Evolutionary conservation across 2,329 filamentous ascomycete species (phyloP), one percentile per base, ranked within the genome.

Genomic region (Chrysoporthe deuterocubensis): DNA sequence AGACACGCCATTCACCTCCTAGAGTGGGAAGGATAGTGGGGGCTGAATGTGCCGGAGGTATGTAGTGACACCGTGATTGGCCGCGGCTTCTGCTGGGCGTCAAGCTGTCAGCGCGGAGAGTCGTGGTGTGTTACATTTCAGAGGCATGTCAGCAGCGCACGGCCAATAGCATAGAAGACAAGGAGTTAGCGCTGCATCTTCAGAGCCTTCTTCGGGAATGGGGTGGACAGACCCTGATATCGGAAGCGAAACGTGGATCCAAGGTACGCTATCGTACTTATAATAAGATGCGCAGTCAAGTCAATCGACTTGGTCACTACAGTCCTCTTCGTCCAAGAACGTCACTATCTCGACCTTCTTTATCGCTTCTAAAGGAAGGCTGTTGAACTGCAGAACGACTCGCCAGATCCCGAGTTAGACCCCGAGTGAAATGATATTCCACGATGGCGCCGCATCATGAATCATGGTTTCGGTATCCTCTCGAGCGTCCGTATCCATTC

Each of bases 401-500:
- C 7, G 11, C 3, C 21, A 26, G 7, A 4, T n/a, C 7, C 21
- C 50, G 11, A 9, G 26, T 8, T 50, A 26, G 7, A 4, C 2
- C 14, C 21, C 50, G 4, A 9, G 26, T 26, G 26, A 18, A 57
- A 13, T 57, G 32, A 57, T 1, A 57, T 9, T 2, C n/a, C 6
- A 65, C 11, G 2, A 67, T 67, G 66, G 56, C 66, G 5, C 14
- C 21, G 2, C 43, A 43, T 13, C 50, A 68, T 40, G 44, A 44
- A 18, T 68, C 67, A 4, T 21, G 18, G 14, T 68, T 68, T 52
- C 63, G 59, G 14, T 68, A 68, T 21, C 48, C 67, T 26, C 60
- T 68, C 48, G 67, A 68, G 44, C 67, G 67, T 3, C 59, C 67
- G 11, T 68, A 68, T 21, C 67, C 67, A n/a, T 68, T 68, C n/a